Conservation (phyloP, 108 stramenopile genomes). For the Cyclostephanos tholiformis region DNA sequence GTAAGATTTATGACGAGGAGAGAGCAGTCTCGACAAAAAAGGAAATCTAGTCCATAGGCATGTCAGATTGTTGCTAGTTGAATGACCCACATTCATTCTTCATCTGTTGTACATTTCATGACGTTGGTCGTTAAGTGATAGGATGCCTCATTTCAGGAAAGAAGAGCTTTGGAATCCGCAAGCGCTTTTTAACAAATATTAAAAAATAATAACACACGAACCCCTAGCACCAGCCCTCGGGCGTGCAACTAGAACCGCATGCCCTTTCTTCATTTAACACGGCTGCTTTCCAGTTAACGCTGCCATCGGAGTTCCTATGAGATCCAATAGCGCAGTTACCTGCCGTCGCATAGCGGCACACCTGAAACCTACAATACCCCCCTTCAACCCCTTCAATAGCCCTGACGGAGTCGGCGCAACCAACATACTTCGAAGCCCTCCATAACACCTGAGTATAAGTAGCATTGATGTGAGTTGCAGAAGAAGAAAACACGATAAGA, state of each 20-base stretch:
- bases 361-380: conserved; percentile 20
- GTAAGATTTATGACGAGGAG: no score
- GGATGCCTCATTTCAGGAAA: no score
- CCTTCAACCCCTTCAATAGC: conserved; percentile 3
- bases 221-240: conserved; percentile 4
- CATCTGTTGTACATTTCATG: no score
- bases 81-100: no score
- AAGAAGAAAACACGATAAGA: background rate
- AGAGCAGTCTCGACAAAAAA: no score
- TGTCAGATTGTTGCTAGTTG: no score
- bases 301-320: background rate
- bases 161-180: no score
- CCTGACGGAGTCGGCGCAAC: conserved; percentile 24
- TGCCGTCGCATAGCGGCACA: conserved; percentile 33
- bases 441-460: conserved; percentile 17
- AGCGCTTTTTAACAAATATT: no score
- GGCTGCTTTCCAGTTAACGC: conserved; percentile 1
- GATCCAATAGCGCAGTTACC: conserved; percentile 32
- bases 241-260: background rate
- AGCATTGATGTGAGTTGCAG: background rate
- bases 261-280: background rate
- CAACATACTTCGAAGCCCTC: conserved; percentile 31
- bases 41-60: no score
- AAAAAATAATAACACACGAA: no score
- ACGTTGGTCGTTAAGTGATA: no score